Percentiles rank a stretch among this genome's conserved stretches.
Conservation (phyloP, 1,139 yeast genomes). For the Yamadazyma mexicana region DNA sequence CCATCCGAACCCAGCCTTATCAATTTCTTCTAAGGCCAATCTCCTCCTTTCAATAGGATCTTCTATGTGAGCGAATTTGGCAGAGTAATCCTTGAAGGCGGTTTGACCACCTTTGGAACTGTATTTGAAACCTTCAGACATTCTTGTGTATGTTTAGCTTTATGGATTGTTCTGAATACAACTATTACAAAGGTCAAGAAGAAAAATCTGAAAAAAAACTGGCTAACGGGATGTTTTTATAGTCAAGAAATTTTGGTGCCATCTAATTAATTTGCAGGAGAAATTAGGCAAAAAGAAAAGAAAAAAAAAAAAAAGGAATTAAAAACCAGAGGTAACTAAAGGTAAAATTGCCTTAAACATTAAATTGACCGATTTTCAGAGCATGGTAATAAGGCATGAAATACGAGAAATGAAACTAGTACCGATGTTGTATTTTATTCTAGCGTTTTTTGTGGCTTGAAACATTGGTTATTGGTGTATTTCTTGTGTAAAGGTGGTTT, state of each 20-base stretch:
- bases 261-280: slow-evolving; percentile 1
- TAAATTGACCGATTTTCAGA: too few relatives aligned
- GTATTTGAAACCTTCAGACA: slow-evolving; percentile 17
- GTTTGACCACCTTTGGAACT: slow-evolving; percentile 70
- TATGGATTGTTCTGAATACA: not conserved
- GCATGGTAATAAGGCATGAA: too few relatives aligned
- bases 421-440: too few relatives aligned
- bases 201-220: slow-evolving; percentile 5
- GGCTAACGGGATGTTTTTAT: slow-evolving; percentile 1
- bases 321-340: slow-evolving; percentile 3
- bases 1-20: slow-evolving; percentile 84
- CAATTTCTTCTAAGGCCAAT: slow-evolving; percentile 85
- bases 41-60: slow-evolving; percentile 91
- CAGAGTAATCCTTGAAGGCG: slow-evolving; percentile 84
- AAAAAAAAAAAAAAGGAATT: slow-evolving; percentile 1
- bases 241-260: slow-evolving; percentile 1
- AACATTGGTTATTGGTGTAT: too few relatives aligned
- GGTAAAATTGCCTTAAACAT: not conserved
- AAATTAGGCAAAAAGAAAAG: slow-evolving; percentile 6
- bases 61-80: slow-evolving; percentile 79
- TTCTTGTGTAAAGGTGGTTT: too few relatives aligned
- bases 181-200: not conserved
- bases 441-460: too few relatives aligned
- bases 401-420: too few relatives aligned
- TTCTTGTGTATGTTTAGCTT: slow-evolving; percentile 1